phyloP scores from a whole-genome alignment of 2,329 filamentous ascomycete species.

The Phoma sp. region DNA sequence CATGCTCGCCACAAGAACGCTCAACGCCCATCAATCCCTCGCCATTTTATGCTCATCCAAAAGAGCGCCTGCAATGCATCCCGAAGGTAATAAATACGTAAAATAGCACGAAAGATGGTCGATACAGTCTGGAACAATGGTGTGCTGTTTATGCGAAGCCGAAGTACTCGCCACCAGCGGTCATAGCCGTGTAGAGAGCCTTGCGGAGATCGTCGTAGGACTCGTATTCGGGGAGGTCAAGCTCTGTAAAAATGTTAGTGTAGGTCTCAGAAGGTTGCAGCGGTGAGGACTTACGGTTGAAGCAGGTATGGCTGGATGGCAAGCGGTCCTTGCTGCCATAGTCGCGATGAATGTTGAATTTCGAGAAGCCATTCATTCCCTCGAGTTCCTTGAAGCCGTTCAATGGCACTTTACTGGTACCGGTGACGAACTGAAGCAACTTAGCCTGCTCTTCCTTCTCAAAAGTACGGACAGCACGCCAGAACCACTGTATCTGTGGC shows the following conservation, averaged over 20 bases:
- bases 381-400: conserved; percentile 99
- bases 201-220: conserved; percentile 89
- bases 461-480: conserved; percentile 94
- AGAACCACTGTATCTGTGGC: conserved; percentile 99
- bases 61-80: conserved; percentile 44
- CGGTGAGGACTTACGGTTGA: conserved; percentile 81
- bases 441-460: conserved; percentile 99
- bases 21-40: conserved; percentile 7
- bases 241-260: conserved; percentile 69
- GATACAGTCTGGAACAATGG: conserved; percentile 2
- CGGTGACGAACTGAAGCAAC: conserved; percentile 95
- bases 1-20: conserved; percentile 2
- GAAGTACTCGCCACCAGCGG: conserved; percentile 96
- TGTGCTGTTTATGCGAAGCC: conserved; percentile 78
- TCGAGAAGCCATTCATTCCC: conserved; percentile 97
- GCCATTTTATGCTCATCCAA: conserved; percentile 32
- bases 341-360: conserved; percentile 98
- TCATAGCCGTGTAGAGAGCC: conserved; percentile 93
- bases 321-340: conserved; percentile 96
- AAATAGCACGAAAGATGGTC: conserved; percentile 11
- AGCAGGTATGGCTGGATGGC: conserved; percentile 97
- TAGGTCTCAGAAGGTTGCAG: background rate
- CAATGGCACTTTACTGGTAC: conserved; percentile 95
- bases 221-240: conserved; percentile 97
- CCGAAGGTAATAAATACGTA: conserved; percentile 25